Percentiles rank a stretch among this genome's conserved stretches.
phyloP scores from a whole-genome alignment of 352 stramenopile species.

The Phytopythium ostracodes region DNA sequence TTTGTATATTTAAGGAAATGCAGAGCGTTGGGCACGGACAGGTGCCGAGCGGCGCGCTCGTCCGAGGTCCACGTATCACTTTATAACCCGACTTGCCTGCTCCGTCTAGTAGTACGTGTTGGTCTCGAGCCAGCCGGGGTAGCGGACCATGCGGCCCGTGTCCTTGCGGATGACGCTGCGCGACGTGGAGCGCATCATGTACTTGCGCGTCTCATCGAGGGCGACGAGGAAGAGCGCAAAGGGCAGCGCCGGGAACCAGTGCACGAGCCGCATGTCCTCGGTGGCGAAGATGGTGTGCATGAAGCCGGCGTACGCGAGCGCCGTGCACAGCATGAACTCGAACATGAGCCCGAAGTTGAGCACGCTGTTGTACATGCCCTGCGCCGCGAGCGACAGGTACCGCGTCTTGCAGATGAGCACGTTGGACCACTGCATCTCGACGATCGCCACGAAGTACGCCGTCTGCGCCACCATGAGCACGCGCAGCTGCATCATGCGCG shows the following conservation, averaged over 20 bases:
- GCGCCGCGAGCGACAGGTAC: conserved; percentile 85
- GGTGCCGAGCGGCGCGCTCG: too few species aligned
- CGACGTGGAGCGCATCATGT: conserved; percentile 83
- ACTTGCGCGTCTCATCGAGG: conserved; percentile 91
- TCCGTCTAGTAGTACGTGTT: conserved; percentile 87
- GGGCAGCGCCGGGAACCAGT: conserved; percentile 90
- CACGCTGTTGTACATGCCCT: conserved; percentile 90
- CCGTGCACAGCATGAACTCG: conserved; percentile 85
- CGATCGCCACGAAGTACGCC: conserved; percentile 81
- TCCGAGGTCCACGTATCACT: conserved; percentile 9
- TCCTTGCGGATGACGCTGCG: conserved; percentile 68
- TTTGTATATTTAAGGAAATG: too few species aligned
- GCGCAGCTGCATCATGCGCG: conserved; percentile 83
- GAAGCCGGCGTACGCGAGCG: conserved; percentile 83
- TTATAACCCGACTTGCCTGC: not conserved
- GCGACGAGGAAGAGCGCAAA: conserved; percentile 87
- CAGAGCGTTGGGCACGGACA: too few species aligned
- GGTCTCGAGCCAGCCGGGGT: conserved; percentile 84
- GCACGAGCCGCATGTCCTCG: conserved; percentile 79
- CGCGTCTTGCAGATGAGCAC: conserved; percentile 93
- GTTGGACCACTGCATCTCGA: conserved; percentile 90
- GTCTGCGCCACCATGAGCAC: conserved; percentile 82
- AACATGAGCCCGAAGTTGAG: conserved; percentile 94
- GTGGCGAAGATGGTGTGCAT: conserved; percentile 84
- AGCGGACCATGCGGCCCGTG: conserved; percentile 75